Conservation (phyloP, 164 flowering plant species). For the Sedum album region DNA sequence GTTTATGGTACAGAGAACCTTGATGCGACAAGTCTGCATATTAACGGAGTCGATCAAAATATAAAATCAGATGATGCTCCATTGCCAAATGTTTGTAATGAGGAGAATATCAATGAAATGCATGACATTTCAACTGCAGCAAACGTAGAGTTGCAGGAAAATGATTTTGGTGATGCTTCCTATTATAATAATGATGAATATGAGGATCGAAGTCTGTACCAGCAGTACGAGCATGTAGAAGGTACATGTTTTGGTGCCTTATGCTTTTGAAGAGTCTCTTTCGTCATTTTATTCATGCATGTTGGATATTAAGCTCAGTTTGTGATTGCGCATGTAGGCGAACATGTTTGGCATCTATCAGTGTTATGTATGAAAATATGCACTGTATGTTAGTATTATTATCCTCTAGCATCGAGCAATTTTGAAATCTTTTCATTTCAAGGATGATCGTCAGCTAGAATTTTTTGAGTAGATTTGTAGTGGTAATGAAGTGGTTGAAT, state of each 20-base stretch:
- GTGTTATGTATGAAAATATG: no score
- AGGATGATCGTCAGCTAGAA: no score
- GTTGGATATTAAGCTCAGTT: neutral
- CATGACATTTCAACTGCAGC: neutral
- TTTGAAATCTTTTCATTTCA: no score
- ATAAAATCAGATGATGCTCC: neutral
- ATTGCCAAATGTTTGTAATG: neutral
- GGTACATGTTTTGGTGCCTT: conserved; percentile 24
- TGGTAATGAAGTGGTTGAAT: no score
- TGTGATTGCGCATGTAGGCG: neutral
- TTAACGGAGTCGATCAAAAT: conserved; percentile 9
- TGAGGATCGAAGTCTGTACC: conserved; percentile 33
- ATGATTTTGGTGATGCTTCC: conserved; percentile 20
- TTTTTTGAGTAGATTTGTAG: no score
- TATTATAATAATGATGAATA: conserved; percentile 43
- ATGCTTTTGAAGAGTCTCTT: neutral
- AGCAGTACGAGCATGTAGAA: conserved; percentile 42
- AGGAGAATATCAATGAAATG: neutral
- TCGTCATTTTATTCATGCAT: neutral
- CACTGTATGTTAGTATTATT: no score
- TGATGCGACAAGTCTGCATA: conserved; percentile 13
- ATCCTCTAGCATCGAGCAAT: no score
- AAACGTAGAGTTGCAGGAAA: neutral
- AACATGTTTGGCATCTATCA: neutral
- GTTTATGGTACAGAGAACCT: conserved; percentile 22